Percentiles rank a stretch among this genome's conserved stretches.
Evolutionary conservation across 2,329 filamentous ascomycete species (phyloP).

Genomic region (Aspergillus terreus): DNA sequence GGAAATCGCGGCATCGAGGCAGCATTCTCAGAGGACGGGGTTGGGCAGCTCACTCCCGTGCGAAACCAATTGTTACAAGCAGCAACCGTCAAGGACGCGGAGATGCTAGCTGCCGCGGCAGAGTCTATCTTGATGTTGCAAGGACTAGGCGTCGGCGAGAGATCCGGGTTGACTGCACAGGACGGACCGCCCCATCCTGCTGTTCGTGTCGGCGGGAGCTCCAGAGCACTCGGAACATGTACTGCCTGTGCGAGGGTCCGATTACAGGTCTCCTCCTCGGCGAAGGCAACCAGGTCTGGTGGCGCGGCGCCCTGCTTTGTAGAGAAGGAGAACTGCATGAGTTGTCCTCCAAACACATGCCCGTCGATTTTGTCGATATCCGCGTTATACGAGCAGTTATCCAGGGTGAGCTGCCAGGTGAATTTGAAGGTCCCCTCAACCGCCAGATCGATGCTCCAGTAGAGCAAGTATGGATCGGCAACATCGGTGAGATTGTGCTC

Average conservation of each 20-base stretch:
- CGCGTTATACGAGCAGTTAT: background rate
- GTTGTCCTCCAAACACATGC: background rate
- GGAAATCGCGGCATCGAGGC: background rate
- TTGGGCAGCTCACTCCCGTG: constrained; percentile 7
- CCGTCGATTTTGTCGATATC: background rate
- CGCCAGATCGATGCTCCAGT: background rate
- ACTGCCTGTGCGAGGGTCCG: background rate
- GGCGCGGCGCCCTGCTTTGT: constrained; percentile 1
- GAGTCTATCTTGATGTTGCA: constrained; percentile 5
- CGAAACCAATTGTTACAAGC: background rate
- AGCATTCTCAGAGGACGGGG: background rate
- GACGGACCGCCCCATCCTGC: background rate
- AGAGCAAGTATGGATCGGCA: constrained; percentile 3
- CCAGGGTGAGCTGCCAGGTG: background rate
- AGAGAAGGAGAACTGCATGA: constrained; percentile 1
- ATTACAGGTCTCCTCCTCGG: constrained; percentile 1
- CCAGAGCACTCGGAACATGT: background rate
- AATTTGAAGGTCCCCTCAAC: background rate
- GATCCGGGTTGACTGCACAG: constrained; percentile 2
- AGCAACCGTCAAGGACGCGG: background rate
- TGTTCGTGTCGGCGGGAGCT: background rate
- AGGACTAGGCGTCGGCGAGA: constrained; percentile 4
- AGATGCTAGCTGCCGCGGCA: constrained; percentile 3
- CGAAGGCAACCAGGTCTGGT: constrained; percentile 4
- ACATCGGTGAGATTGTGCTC: background rate